These are phyloP conservation scores for Pseudomonodictys pantanalensis DNA, from an alignment of 495 filamentous ascomycete species.

Conservation along the genomic window DNA sequence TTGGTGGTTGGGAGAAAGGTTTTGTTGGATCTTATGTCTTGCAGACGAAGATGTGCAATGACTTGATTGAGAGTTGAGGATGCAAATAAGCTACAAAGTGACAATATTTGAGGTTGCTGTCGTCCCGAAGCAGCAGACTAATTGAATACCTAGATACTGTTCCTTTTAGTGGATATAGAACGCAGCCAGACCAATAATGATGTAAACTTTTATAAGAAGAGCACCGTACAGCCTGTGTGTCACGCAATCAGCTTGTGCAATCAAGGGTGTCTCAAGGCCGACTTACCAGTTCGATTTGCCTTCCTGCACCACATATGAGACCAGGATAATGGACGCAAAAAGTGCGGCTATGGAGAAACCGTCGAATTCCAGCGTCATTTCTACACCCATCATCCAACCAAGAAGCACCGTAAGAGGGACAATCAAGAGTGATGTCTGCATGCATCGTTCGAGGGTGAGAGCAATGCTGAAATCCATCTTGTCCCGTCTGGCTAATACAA, in stretches of 20 bases:
- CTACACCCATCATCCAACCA: constrained; percentile 34
- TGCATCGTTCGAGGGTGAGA: constrained; percentile 36
- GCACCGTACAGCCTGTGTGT: neutral
- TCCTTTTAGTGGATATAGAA: too few relatives aligned
- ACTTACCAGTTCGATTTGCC: constrained; percentile 17
- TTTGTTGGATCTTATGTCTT: too few relatives aligned
- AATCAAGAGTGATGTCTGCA: constrained; percentile 31
- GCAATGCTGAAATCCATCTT: constrained; percentile 40
- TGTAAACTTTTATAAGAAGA: constrained; percentile 1
- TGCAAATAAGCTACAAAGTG: too few relatives aligned
- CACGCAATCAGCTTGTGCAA: neutral
- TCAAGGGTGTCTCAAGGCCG: too few relatives aligned
- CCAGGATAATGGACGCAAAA: constrained; percentile 34
- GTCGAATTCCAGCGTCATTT: constrained; percentile 36
- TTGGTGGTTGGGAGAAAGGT: too few relatives aligned
- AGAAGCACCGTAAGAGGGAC: constrained; percentile 38
- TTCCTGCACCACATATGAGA: constrained; percentile 37
- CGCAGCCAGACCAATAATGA: constrained; percentile 3
- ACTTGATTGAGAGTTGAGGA: too few relatives aligned
- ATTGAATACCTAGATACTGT: too few relatives aligned
- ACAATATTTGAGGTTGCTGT: too few relatives aligned
- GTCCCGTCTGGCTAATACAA: constrained; percentile 38
- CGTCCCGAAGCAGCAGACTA: too few relatives aligned
- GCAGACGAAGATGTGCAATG: too few relatives aligned
- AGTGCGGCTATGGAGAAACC: constrained; percentile 34